These are phyloP conservation scores for Periconia sp. DNA, from an alignment of 2,329 filamentous ascomycete genomes.

Conservation along the genomic window DNA sequence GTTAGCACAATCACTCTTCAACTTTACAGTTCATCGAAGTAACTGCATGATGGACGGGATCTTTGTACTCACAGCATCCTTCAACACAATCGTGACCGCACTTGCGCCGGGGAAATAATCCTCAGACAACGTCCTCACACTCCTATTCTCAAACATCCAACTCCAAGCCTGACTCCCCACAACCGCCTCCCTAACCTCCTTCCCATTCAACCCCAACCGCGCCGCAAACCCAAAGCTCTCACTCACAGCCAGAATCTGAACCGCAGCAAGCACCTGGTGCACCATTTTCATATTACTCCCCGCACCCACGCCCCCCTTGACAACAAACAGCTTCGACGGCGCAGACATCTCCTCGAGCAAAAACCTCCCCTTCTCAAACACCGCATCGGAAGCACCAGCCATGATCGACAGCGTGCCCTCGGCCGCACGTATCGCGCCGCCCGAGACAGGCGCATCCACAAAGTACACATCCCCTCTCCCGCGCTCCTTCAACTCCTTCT, in stretches of 20 bases:
- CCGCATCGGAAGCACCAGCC: conserved; percentile 62
- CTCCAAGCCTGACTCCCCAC: conserved; percentile 48
- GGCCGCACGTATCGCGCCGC: conserved; percentile 67
- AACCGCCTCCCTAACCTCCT: conserved; percentile 52
- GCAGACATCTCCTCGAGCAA: conserved; percentile 67
- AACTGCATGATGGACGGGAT: background rate
- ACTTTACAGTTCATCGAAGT: no score
- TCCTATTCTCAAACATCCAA: conserved; percentile 62
- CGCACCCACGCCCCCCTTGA: conserved; percentile 54
- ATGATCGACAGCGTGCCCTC: conserved; percentile 76
- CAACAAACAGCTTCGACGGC: conserved; percentile 58
- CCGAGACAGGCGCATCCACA: conserved; percentile 73
- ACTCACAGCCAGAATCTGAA: conserved; percentile 58
- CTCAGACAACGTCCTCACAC: conserved; percentile 55
- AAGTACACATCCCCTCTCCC: conserved; percentile 66
- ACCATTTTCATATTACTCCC: conserved; percentile 62
- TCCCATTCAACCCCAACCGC: conserved; percentile 55
- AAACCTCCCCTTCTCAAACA: conserved; percentile 58
- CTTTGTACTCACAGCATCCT: conserved; percentile 44
- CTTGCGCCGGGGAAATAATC: conserved; percentile 50
- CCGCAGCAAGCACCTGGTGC: conserved; percentile 60
- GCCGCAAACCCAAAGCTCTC: conserved; percentile 61
- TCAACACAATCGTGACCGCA: conserved; percentile 51
- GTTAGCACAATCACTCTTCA: conserved; percentile 2
- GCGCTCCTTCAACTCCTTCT: conserved; percentile 56